Evolutionary conservation across 495 filamentous ascomycete genomes (phyloP).

Genomic region (Penicillium paradoxum): DNA sequence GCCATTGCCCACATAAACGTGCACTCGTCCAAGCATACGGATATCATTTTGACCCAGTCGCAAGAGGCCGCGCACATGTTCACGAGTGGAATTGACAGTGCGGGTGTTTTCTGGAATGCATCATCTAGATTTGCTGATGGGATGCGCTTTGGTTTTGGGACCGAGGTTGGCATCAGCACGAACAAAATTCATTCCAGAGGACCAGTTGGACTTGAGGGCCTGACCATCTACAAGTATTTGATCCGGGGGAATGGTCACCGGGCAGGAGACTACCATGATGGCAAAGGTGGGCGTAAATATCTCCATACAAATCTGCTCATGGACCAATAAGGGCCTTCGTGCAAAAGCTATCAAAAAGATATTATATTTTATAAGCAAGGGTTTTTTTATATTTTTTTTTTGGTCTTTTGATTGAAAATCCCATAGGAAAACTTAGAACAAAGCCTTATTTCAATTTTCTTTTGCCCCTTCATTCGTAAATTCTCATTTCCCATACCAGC

Average conservation of each 20-base stretch:
- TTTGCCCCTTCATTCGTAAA: slow-evolving; percentile 26
- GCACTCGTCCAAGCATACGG: slow-evolving; percentile 92
- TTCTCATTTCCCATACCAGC: slow-evolving; percentile 21
- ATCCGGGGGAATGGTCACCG: slow-evolving; percentile 75
- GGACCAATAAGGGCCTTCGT: neutral
- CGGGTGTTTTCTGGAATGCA: slow-evolving; percentile 95
- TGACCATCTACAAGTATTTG: slow-evolving; percentile 97
- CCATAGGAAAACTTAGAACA: slow-evolving; percentile 28
- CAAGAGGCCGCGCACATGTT: slow-evolving; percentile 65
- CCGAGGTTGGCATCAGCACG: slow-evolving; percentile 95
- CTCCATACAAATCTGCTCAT: slow-evolving; percentile 30
- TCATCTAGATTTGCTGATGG: slow-evolving; percentile 93
- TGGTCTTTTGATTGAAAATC: slow-evolving; percentile 13
- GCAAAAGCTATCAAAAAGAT: neutral
- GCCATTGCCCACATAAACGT: slow-evolving; percentile 86
- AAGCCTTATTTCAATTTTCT: slow-evolving; percentile 33
- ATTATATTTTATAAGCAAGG: slow-evolving; percentile 9
- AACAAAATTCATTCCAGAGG: slow-evolving; percentile 97
- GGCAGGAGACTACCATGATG: slow-evolving; percentile 67
- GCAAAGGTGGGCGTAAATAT: slow-evolving; percentile 46
- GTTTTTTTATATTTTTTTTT: slow-evolving; percentile 12
- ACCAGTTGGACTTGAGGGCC: slow-evolving; percentile 86
- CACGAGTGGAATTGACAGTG: slow-evolving; percentile 78
- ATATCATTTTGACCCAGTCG: slow-evolving; percentile 75
- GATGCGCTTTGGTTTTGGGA: slow-evolving; percentile 95